Evolutionary conservation across 176 grass and related monocot species (phyloP), one percentile per base, ranked within the genome.

Genomic region (Oryza meridionalis): DNA sequence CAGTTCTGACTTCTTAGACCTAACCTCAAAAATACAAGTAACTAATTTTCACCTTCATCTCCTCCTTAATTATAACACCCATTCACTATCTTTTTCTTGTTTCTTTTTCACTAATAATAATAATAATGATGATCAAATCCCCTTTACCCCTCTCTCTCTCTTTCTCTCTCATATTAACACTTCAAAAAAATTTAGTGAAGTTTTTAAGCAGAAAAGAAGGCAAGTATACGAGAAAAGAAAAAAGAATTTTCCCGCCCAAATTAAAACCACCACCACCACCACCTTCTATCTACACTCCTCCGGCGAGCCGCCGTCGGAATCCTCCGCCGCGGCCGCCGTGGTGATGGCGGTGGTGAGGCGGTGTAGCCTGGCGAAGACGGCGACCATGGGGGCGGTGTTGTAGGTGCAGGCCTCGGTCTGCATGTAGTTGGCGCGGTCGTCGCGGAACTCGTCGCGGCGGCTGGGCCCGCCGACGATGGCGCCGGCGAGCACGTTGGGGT

Each of bases 351-450:
- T 69, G 16, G 87, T 51, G 6, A 97, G 77, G 43, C 43, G 85
- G 45, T 92, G 87, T 25, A 97, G 86, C 87, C 81, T 94, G 16
- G 94, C 94, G 81, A 97, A 97, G 71, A 97, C 91, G 45, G 72
- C 87, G 68, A 97, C 91, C 94, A 97, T 90, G 21, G 94, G 94
- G 14, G 94, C 94, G 0, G 94, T 92, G 81, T 97, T 97, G 64
- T 97, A 97, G 2, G 94, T 97, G 88, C 94, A 97, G 0, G 94
- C 94, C 86, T 97, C 94, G 27, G 94, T 97, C 84, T 97, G 91
- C 91, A 97, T 86, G 76, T 92, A 97, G 73, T 90, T 94, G 14
- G 27, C 24, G 6, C 94, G 84, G 25, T 90, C 82, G 45, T 97
- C 94, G n/a, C 79, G 76, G 65, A 97, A 97, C 87, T 86, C 88